Evolutionary conservation across 768 basidiomycete genomes (phyloP), one percentile per base, ranked within the genome.

Genomic region (Leccinum subtestaceum): DNA sequence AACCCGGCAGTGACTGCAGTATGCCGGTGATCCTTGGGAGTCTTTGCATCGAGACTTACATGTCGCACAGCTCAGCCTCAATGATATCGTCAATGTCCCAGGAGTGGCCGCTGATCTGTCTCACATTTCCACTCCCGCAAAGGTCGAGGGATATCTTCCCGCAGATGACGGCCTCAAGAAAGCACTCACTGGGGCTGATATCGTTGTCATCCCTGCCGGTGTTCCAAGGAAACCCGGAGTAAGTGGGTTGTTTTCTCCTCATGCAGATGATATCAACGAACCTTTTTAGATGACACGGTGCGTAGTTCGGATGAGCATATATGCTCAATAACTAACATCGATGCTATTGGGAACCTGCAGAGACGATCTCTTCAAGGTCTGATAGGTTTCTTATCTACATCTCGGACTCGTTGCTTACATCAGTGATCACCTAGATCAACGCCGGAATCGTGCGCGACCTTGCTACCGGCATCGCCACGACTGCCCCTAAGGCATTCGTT

Each of bases 11-110:
- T 98, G 66, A 90, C 90, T 56, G 82, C 88, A 81, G 91, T 89
- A 69, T 54, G 67, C 60, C 15, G 40, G 36, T 23, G 38, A 62
- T 52, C 32, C 5, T 34, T 12, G 32, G 5, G 9, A 10, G 17
- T 7, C 38, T 34, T 25, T 36, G 11, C 40, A 56, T 51, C 55
- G 29, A 51, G 9, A n/a, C 50, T 55, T 49, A 52, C 53, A 31
- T 48, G 53, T 3, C 17, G 29, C 54, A 19, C 67, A 95, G 89
- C 88, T 98, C 53, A 79, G 85, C 54, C 85, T 98, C 60, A 98
- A 82, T 73, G 96, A 98, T 93, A 95, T 98, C 76, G 93, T 95
- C 69, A 91, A 93, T 75, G 90, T 95, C n/a, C 93, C 93, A 15
- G 96, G 96, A 70, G 96, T 99, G 63, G 94, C 95, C 36, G 92